Base-by-base conservation (phyloP, 225 moss, liverwort and hornwort species). In the Bryum argenteum region DNA sequence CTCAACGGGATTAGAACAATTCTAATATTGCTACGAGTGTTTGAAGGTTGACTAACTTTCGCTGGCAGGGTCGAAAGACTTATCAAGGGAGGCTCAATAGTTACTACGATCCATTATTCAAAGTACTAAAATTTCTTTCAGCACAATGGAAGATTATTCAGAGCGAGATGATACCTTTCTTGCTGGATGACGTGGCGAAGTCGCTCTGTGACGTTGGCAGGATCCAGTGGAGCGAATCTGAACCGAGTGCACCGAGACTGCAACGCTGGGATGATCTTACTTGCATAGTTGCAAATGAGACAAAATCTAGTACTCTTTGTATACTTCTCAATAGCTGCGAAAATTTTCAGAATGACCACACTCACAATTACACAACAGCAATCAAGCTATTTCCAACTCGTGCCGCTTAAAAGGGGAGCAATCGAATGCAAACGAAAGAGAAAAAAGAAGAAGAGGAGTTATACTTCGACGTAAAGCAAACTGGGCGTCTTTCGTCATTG, bases 401-500 rank as follows among this genome's bases (percentile, higher is more conserved):
- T 20, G 8, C 45, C 61, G 4, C 37, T 57, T 57, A 67, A 61
- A 39, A 4, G 61, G 37, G 40, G 52, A 58, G 26, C 7, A 19
- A 47, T 69, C 53, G 65, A 17, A 69, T 9, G 41, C 5, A 58
- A 71, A 50, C 19, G 65, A 54, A 64, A 47, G 19, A 63, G 15
- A 18, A 37, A 56, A 64, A 26, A 24, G 5, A 1, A 55, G 40
- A 52, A 10, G 8, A 71, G 45, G 56, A 69, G 54, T 3, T 60
- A 71, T 79, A 92, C 97, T 78, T 86, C 98, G 82, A 37, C 98
- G 98, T 69, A 98, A 84, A 56, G 98, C 89, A 85, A 98, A 98
- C 69, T 98, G 98, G 51, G 98, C 98, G 56, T 94, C 92, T 79
- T 98, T 98, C 21, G 98, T 98, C 98, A 98, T 98, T n/a, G 98